These are phyloP conservation scores for Nicotiana tabacum DNA, from an alignment of 257 asterid species.

Conservation along the genomic window DNA sequence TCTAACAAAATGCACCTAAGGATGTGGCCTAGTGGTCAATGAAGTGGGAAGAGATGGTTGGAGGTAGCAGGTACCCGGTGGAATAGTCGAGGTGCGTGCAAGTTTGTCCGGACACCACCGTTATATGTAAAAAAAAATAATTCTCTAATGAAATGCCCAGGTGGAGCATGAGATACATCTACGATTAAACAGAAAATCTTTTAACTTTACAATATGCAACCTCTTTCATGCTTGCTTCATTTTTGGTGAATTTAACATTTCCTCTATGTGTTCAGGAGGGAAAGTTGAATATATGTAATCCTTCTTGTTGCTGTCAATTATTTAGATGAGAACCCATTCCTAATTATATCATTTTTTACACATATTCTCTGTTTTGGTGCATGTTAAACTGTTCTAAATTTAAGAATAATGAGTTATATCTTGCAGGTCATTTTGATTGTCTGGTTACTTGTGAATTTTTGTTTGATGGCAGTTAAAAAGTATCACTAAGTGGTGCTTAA, in stretches of 20 bases:
- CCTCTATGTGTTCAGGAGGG: neutral
- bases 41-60: too few species aligned
- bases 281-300: neutral
- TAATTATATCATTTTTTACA: neutral
- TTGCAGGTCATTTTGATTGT: conserved; percentile 3
- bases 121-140: too few species aligned
- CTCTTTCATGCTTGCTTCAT: neutral
- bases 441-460: neutral
- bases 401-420: neutral
- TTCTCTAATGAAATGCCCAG: too few species aligned
- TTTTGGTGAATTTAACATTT: neutral
- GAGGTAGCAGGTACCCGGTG: too few species aligned
- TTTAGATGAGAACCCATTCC: conserved; percentile 3
- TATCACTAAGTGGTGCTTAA: neutral
- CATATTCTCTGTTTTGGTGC: neutral
- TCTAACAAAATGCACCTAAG: neutral
- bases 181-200: neutral
- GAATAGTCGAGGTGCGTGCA: too few species aligned
- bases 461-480: neutral
- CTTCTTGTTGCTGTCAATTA: neutral
- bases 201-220: neutral
- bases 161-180: neutral
- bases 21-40: too few species aligned
- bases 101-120: too few species aligned
- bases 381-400: neutral